Conservation (phyloP, 176 grass and related monocot species). For the Phoenix roebelenii region DNA sequence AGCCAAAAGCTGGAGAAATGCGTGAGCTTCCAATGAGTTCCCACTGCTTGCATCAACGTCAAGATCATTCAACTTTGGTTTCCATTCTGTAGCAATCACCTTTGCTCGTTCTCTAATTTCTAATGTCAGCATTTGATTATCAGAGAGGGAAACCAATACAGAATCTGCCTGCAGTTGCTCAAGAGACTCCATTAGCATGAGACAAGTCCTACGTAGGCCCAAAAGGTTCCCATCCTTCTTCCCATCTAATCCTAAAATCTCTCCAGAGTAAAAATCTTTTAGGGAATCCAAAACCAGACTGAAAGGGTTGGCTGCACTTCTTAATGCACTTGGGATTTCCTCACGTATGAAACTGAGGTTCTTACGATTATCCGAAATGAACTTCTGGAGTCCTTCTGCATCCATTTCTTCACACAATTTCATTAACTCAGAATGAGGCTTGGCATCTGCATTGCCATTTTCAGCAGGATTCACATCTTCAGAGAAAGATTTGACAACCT, state of each 20-base stretch:
- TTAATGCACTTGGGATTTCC: slow-evolving; percentile 64
- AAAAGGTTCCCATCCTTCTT: slow-evolving; percentile 91
- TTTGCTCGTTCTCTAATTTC: slow-evolving; percentile 56
- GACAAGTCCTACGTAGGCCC: slow-evolving; percentile 76
- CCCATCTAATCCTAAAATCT: slow-evolving; percentile 55
- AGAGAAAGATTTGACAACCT: slow-evolving; percentile 28
- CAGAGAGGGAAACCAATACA: slow-evolving; percentile 9
- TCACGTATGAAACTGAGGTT: slow-evolving; percentile 72
- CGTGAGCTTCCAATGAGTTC: slow-evolving; percentile 90
- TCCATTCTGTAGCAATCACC: slow-evolving; percentile 63
- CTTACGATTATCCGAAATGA: slow-evolving; percentile 85
- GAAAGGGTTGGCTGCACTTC: slow-evolving; percentile 48
- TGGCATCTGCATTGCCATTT: slow-evolving; percentile 23
- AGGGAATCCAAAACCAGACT: slow-evolving; percentile 45
- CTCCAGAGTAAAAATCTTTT: slow-evolving; percentile 38
- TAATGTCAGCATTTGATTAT: slow-evolving; percentile 32
- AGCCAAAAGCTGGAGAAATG: slow-evolving; percentile 90
- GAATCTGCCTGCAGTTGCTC: slow-evolving; percentile 32
- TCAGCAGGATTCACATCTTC: slow-evolving; percentile 7
- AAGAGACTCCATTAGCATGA: slow-evolving; percentile 96
- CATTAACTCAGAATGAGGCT: slow-evolving; percentile 46
- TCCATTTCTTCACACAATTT: slow-evolving; percentile 71
- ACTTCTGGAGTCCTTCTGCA: slow-evolving; percentile 70
- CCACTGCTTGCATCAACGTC: slow-evolving; percentile 86
- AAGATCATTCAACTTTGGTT: slow-evolving; percentile 56